These are phyloP conservation scores for Iris macrosiphon DNA, from an alignment of 106 monocot species.

Conservation along the genomic window DNA sequence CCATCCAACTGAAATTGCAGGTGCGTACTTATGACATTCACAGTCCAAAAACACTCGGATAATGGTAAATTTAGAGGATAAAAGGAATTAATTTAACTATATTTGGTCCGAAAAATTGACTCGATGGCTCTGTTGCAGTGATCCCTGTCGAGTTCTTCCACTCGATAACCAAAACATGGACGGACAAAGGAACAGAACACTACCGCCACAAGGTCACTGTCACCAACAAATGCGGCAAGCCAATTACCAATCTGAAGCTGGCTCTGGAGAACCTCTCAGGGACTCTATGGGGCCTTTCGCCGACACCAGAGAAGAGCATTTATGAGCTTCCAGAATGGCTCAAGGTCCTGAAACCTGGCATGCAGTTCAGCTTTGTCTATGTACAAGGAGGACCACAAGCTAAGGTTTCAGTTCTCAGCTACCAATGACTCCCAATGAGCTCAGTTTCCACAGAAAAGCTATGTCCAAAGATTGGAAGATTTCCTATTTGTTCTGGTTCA, in stretches of 20 bases:
- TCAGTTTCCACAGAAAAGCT: too few species aligned
- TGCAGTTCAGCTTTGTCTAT: conserved; percentile 56
- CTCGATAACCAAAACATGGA: conserved; percentile 49
- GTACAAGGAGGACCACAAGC: conserved; percentile 74
- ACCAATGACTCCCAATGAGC: too few species aligned
- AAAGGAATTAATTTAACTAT: background rate
- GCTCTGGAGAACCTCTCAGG: conserved; percentile 52
- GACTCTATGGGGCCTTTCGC: conserved; percentile 51
- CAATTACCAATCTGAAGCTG: conserved; percentile 53
- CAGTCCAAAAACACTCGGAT: too few species aligned
- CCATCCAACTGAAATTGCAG: background rate
- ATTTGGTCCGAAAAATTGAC: too few species aligned
- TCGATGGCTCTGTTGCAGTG: conserved; percentile 17
- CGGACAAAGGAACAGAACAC: conserved; percentile 20
- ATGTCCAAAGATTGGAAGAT: too few species aligned
- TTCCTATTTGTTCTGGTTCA: too few species aligned
- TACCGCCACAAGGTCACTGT: conserved; percentile 63
- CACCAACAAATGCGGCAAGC: conserved; percentile 40
- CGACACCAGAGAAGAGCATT: conserved; percentile 27
- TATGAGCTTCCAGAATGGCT: conserved; percentile 63
- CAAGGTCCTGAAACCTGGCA: conserved; percentile 29
- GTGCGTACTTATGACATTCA: background rate
- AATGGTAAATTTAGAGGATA: background rate
- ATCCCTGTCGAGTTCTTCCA: conserved; percentile 55
- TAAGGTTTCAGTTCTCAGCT: conserved; percentile 37